Conservation (phyloP, 257 asterid species). For the Solanum etuberosum region DNA sequence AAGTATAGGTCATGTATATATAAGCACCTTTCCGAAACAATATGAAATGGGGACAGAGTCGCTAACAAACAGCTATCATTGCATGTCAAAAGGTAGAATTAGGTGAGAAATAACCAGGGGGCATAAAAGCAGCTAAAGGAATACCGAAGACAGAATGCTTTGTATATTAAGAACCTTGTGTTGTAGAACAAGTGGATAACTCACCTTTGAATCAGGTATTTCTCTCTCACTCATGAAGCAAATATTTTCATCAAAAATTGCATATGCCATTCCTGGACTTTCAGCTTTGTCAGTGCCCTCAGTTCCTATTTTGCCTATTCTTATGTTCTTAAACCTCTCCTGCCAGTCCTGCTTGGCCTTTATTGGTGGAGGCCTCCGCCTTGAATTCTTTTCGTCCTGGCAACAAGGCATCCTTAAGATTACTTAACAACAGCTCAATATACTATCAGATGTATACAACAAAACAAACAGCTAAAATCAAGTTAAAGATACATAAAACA, state of each 20-base stretch:
- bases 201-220: conserved; percentile 42
- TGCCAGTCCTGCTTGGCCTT: conserved; percentile 90
- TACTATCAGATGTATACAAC: neutral
- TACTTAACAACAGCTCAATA: neutral
- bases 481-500: neutral
- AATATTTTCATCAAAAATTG: conserved; percentile 74
- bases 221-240: conserved; percentile 59
- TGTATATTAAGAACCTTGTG: neutral
- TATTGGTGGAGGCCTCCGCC: conserved; percentile 51
- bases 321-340: conserved; percentile 56
- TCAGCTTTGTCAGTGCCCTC: conserved; percentile 51
- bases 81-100: neutral
- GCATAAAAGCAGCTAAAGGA: neutral
- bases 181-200: neutral
- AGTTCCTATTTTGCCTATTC: conserved; percentile 59
- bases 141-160: neutral
- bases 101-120: neutral
- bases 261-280: conserved; percentile 69
- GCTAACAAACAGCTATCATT: neutral
- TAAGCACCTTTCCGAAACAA: neutral
- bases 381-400: conserved; percentile 35
- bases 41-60: neutral
- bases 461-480: neutral
- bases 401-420: neutral
- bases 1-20: neutral